phyloP scores from a whole-genome alignment of 139 green algal species.

The Desmodesmus armatus region DNA sequence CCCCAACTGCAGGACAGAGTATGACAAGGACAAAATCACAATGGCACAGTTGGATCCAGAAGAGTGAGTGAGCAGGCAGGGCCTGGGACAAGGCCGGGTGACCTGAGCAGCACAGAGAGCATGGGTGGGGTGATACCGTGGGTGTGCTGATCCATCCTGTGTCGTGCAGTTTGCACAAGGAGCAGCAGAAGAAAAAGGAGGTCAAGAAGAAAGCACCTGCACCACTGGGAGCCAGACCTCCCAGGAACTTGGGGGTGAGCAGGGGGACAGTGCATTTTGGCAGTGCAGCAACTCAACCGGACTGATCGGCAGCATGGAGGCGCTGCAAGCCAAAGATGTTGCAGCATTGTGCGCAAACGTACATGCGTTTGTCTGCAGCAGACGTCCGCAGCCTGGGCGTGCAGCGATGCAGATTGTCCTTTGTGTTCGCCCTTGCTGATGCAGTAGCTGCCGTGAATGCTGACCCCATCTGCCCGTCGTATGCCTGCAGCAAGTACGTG shows the following conservation, averaged over 20 bases:
- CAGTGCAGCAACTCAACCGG: neutral
- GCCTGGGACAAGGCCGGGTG: too few relatives aligned
- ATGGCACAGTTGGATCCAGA: conserved; percentile 54
- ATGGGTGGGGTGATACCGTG: too few relatives aligned
- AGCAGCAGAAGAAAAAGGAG: conserved; percentile 57
- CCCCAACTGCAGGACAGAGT: conserved; percentile 85
- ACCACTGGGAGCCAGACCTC: neutral
- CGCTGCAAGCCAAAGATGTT: too few relatives aligned
- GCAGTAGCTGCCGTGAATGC: neutral
- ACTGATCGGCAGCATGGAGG: too few relatives aligned
- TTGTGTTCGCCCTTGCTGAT: neutral
- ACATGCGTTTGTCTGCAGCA: too few relatives aligned
- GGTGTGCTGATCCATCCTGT: too few relatives aligned
- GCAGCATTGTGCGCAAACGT: too few relatives aligned
- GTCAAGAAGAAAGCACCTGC: conserved; percentile 39
- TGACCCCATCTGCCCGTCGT: neutral
- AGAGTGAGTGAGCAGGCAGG: too few relatives aligned
- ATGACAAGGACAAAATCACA: conserved; percentile 85
- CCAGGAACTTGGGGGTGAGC: neutral
- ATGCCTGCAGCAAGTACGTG: conserved; percentile 81
- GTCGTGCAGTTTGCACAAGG: conserved; percentile 14
- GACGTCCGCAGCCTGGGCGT: too few relatives aligned
- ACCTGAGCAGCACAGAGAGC: too few relatives aligned
- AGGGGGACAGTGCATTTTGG: neutral
- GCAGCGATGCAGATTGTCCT: too few relatives aligned